These are phyloP conservation scores for Syzygium syzygioides DNA, from an alignment of 441 rosid species.

Conservation along the genomic window DNA sequence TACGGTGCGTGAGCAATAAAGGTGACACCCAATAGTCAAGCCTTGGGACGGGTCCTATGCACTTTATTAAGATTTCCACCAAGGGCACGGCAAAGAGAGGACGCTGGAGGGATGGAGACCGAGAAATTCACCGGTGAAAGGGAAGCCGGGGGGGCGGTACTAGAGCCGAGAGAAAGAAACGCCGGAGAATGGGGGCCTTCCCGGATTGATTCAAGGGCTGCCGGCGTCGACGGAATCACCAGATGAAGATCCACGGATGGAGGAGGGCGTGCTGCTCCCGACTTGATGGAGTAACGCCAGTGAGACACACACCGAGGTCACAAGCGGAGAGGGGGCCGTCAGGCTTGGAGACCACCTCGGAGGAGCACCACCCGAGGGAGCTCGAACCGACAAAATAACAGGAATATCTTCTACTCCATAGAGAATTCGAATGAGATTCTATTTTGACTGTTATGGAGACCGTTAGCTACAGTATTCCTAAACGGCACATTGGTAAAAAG, in stretches of 20 bases:
- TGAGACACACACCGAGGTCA: not conserved
- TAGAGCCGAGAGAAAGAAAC: not conserved
- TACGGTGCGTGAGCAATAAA: rapidly evolving
- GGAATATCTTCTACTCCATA: not conserved
- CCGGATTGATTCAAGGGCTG: not conserved
- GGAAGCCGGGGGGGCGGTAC: not conserved
- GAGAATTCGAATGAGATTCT: not conserved
- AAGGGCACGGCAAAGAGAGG: not conserved
- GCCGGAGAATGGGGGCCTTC: not conserved
- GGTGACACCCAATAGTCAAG: not conserved
- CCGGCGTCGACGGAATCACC: not conserved
- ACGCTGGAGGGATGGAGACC: not conserved
- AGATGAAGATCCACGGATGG: not conserved
- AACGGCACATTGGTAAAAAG: not conserved
- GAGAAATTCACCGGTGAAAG: not conserved
- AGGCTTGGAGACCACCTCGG: not conserved
- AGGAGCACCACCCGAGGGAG: not conserved
- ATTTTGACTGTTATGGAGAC: not conserved
- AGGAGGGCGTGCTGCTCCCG: not conserved
- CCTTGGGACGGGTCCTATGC: not conserved
- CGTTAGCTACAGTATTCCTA: not conserved
- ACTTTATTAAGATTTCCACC: not conserved
- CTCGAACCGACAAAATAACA: not conserved
- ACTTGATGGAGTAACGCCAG: not conserved
- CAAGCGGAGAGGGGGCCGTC: not conserved